phyloP scores from a whole-genome alignment of 176 grass and related monocot species.

The Areca catechu region DNA sequence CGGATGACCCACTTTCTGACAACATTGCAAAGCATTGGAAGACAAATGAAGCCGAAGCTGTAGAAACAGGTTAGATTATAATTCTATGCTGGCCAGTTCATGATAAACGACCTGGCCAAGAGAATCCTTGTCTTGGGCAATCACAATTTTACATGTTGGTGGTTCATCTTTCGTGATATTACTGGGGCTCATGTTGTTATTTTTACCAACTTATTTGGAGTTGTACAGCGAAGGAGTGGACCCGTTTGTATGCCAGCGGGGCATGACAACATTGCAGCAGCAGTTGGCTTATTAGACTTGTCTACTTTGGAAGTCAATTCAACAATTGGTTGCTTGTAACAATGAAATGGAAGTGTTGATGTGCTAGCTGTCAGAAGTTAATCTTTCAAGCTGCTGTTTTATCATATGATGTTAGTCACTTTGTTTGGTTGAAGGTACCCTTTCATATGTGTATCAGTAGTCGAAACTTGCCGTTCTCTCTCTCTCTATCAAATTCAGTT shows the following conservation, averaged over 20 bases:
- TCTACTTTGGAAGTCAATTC: background rate
- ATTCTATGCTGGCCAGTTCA: background rate
- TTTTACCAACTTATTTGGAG: background rate
- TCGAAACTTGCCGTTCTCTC: too few species aligned
- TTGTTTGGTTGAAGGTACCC: too few species aligned
- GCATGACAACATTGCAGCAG: constrained; percentile 20
- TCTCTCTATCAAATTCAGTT: too few species aligned
- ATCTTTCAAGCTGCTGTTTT: too few species aligned
- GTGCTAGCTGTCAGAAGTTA: background rate
- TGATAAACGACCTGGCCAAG: background rate
- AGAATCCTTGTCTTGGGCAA: background rate
- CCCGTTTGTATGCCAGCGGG: constrained; percentile 70
- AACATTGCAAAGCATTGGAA: constrained; percentile 99
- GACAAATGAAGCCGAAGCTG: constrained; percentile 86
- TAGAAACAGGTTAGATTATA: constrained; percentile 66
- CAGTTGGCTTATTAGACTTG: background rate
- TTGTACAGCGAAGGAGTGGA: constrained; percentile 91
- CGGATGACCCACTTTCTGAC: constrained; percentile 91
- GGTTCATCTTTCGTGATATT: background rate
- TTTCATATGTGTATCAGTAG: too few species aligned
- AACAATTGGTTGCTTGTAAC: background rate
- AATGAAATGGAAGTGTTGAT: background rate
- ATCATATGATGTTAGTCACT: too few species aligned
- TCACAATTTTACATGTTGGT: background rate
- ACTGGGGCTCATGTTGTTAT: background rate